These are phyloP conservation scores for Leccinum broughii DNA, from an alignment of 768 basidiomycete genomes.

Conservation along the genomic window DNA sequence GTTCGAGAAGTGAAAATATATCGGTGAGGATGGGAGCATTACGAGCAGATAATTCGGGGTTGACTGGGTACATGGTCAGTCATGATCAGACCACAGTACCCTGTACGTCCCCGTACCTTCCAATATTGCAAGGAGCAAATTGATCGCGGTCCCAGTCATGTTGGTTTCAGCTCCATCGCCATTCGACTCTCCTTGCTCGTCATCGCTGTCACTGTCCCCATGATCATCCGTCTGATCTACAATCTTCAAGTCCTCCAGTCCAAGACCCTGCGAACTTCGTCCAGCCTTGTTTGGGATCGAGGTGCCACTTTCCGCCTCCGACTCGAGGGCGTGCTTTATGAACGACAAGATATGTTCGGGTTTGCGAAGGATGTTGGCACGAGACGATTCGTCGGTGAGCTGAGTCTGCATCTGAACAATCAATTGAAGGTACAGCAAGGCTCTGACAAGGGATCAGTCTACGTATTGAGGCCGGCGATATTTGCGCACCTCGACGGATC, in stretches of 20 bases:
- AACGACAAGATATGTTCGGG: conserved; percentile 80
- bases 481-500: conserved; percentile 26
- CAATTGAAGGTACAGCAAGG: conserved; percentile 75
- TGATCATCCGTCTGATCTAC: conserved; percentile 37
- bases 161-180: conserved; percentile 52
- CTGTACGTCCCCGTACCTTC: conserved; percentile 58
- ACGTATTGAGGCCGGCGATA: neutral
- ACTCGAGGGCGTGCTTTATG: conserved; percentile 73
- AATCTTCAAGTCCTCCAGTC: conserved; percentile 39
- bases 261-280: conserved; percentile 22
- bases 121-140: conserved; percentile 77
- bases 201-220: conserved; percentile 59
- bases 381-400: conserved; percentile 52
- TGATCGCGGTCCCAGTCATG: conserved; percentile 75
- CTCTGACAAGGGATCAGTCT: conserved; percentile 39
- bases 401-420: conserved; percentile 79
- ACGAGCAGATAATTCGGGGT: conserved; percentile 60
- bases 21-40: conserved; percentile 66
- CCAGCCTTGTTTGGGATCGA: conserved; percentile 6
- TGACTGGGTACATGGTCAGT: conserved; percentile 32
- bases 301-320: conserved; percentile 21
- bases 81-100: neutral
- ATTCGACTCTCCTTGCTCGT: conserved; percentile 43
- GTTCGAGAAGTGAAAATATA: conserved; percentile 66
- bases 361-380: conserved; percentile 56